phyloP scores from a whole-genome alignment of 495 filamentous ascomycete genomes.

The Penicillium taxi region DNA sequence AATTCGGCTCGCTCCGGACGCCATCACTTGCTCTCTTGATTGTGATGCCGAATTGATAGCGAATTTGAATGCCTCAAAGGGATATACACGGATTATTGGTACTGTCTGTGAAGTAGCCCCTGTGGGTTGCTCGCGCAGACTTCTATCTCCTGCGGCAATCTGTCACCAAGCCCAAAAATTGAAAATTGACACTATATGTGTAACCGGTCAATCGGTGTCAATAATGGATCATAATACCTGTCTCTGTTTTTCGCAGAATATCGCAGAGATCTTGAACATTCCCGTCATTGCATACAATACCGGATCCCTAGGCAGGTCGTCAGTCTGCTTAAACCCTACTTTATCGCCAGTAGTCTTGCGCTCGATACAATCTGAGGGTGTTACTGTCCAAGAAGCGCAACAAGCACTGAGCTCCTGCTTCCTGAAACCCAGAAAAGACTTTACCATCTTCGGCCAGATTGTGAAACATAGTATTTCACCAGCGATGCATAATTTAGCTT shows the following conservation, averaged over 20 bases:
- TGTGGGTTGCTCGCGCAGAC: constrained; percentile 1
- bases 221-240: constrained; percentile 9
- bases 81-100: constrained; percentile 7
- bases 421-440: constrained; percentile 29
- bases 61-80: constrained; percentile 6
- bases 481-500: constrained; percentile 57
- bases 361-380: neutral
- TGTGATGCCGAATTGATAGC: neutral
- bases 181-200: constrained; percentile 9
- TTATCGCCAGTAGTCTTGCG: constrained; percentile 47
- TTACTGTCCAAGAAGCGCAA: constrained; percentile 16
- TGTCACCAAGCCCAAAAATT: neutral
- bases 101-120: constrained; percentile 1
- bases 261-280: constrained; percentile 2
- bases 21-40: constrained; percentile 10
- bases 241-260: constrained; percentile 3
- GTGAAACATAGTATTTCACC: constrained; percentile 21
- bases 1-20: constrained; percentile 18
- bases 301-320: constrained; percentile 49
- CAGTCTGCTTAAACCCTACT: constrained; percentile 50
- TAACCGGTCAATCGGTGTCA: constrained; percentile 10
- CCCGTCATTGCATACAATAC: constrained; percentile 19
- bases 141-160: neutral
- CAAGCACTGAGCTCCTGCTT: constrained; percentile 38
- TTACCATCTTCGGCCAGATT: constrained; percentile 21